These are phyloP conservation scores for Agaricus sinodeliciosus DNA, from an alignment of 768 basidiomycete genomes.

Conservation along the genomic window DNA sequence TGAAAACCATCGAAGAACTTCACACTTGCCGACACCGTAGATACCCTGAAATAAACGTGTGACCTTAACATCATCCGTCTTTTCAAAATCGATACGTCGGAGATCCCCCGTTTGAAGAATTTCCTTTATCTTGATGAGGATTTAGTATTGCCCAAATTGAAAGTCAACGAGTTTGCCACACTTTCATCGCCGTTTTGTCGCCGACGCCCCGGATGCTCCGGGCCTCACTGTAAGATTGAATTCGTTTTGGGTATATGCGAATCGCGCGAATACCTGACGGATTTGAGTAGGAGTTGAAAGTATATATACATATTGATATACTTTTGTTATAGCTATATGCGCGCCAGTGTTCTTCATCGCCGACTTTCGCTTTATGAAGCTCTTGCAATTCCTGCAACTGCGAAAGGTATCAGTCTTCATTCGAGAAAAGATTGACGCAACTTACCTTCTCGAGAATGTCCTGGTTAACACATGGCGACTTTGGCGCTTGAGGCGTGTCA, in stretches of 20 bases:
- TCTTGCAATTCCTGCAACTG: conserved; percentile 64
- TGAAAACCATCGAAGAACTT: neutral
- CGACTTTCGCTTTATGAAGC: conserved; percentile 55
- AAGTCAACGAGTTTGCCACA: conserved; percentile 6
- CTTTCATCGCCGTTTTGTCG: conserved; percentile 73
- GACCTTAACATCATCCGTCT: conserved; percentile 53
- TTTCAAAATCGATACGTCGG: conserved; percentile 59
- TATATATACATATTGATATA: conserved; percentile 20
- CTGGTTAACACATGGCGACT: conserved; percentile 49
- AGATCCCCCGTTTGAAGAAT: conserved; percentile 72
- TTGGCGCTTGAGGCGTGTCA: conserved; percentile 39
- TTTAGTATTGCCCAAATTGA: neutral
- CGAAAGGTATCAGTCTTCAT: neutral
- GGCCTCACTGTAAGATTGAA: conserved; percentile 55
- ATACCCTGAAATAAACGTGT: conserved; percentile 66
- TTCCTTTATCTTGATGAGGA: conserved; percentile 60
- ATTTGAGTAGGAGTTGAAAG: neutral
- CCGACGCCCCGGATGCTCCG: conserved; percentile 55
- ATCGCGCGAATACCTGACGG: conserved; percentile 52
- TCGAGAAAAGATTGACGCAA: neutral
- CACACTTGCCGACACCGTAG: conserved; percentile 75
- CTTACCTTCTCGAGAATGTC: conserved; percentile 67
- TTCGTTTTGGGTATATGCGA: conserved; percentile 47
- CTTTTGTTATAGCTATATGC: conserved; percentile 62
- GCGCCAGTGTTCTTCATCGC: conserved; percentile 63